These are phyloP conservation scores for Sclerotinia nivalis DNA, from an alignment of 2,329 filamentous ascomycete genomes.

Conservation along the genomic window DNA sequence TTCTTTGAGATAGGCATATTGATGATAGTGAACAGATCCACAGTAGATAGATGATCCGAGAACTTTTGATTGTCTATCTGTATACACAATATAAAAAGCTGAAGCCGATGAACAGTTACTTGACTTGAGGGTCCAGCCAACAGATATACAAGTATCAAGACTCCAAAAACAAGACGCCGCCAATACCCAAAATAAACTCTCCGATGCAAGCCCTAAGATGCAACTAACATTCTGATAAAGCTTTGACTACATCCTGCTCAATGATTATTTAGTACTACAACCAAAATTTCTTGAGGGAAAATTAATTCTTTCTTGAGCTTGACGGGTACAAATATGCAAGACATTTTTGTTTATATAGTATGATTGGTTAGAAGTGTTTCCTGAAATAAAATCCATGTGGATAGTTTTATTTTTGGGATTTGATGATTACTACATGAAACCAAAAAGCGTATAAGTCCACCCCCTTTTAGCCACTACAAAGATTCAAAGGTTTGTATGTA, in stretches of 20 bases:
- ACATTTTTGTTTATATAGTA: background rate
- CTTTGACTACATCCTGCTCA: background rate
- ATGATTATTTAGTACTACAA: background rate
- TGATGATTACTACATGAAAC: background rate
- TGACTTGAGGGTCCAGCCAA: background rate
- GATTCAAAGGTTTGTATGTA: rapidly evolving
- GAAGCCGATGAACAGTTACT: conserved; percentile 9
- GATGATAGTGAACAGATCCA: conserved; percentile 5
- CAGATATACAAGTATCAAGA: conserved; percentile 13
- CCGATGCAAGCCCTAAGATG: conserved; percentile 5
- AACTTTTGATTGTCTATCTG: background rate
- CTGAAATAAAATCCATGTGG: conserved; percentile 15
- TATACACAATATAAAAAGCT: conserved; percentile 3
- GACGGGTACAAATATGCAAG: background rate
- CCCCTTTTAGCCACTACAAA: rapidly evolving
- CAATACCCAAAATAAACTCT: conserved; percentile 17
- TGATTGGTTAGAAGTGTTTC: background rate
- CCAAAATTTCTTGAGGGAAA: background rate
- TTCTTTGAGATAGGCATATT: conserved; percentile 47
- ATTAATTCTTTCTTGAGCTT: background rate
- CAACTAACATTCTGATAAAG: background rate
- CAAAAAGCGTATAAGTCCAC: background rate
- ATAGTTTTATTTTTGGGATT: background rate
- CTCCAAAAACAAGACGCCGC: background rate
- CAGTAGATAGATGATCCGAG: background rate